These are phyloP conservation scores for Chaetoceros tenuissimus DNA, from an alignment of 108 stramenopile genomes.

Conservation along the genomic window DNA sequence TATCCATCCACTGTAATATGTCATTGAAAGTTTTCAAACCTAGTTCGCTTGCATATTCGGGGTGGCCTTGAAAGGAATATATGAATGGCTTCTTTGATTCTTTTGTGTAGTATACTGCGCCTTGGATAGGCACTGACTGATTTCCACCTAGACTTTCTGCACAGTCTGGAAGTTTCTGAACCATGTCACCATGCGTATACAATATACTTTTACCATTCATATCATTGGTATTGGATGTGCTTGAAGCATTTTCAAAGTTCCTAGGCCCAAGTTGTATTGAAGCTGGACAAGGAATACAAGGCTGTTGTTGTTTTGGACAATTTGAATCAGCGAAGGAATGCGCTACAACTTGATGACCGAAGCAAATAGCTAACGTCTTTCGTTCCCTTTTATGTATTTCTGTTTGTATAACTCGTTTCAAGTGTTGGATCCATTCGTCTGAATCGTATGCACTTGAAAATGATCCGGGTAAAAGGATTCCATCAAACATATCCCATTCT, in stretches of 20 bases:
- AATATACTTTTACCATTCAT: conserved; percentile 20
- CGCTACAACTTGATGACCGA: conserved; percentile 76
- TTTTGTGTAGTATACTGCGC: conserved; percentile 52
- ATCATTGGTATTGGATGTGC: conserved; percentile 4
- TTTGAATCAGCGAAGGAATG: conserved; percentile 42
- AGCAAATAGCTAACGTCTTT: conserved; percentile 65
- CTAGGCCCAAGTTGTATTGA: conserved; percentile 30
- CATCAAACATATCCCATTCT: conserved; percentile 45
- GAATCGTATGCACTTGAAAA: conserved; percentile 62
- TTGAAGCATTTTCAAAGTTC: conserved; percentile 12
- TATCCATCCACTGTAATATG: conserved; percentile 27
- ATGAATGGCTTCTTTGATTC: conserved; percentile 14
- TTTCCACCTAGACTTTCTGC: conserved; percentile 51
- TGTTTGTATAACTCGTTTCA: conserved; percentile 43
- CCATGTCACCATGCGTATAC: conserved; percentile 80
- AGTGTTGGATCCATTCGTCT: conserved; percentile 44
- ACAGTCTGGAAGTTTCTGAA: conserved; percentile 29
- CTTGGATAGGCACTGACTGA: conserved; percentile 48
- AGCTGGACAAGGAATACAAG: conserved; percentile 6
- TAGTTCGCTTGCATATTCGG: conserved; percentile 38
- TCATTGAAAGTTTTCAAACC: conserved; percentile 34
- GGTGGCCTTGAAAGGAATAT: conserved; percentile 72
- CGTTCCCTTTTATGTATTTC: conserved; percentile 37
- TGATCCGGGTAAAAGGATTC: conserved; percentile 68
- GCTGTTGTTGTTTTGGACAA: too few relatives aligned